Evolutionary conservation across 192 early-diverging fungal genomes (phyloP), one percentile per base, ranked within the genome.

Genomic region (Backusella morwellensis): DNA sequence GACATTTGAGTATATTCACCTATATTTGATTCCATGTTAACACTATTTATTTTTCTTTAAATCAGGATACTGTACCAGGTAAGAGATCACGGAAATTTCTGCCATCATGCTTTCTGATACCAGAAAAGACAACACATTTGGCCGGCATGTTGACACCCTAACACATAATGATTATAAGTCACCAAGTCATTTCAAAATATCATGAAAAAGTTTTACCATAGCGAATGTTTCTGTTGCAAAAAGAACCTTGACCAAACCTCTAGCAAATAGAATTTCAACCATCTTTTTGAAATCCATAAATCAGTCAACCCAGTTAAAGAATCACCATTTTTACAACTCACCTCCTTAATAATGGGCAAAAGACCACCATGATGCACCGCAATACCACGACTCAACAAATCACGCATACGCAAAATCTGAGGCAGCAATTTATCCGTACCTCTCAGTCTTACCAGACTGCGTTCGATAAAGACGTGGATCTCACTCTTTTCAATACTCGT

Each of bases 221-320:
- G 98, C 96, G 89, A 99, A 99, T 11, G 98, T 99, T 83, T 99
- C 98, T 3, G 98, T 99, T 0, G 98, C 98, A 90, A 97, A 98
- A 77, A 99, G 83, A 2, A 96, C 92, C 81, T 92, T 92, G 41
- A 99, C 95, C 38, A 98, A 85, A 3, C 96, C 95, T 40, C 92
- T 84, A 19, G 92, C 88, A 86, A 99, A 99, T 75, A 98, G 75
- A 50, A 98, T 96, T 82, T 99, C 98, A 6, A 99, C 97, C 77
- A 97, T 93, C 90, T 91, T 35, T 40, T 73, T n/a, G 14, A 23
- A 52, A 69, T 41, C 38, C 23, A 59, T n/a, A 72, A 50, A 47
- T 17, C 23, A 73, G 74, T 44, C 47, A 6, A 44, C 0, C 29
- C 26, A 66, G 41, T 52, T 19, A 50, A 52, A 4, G 19, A 66